These are phyloP conservation scores for Gastrolobium villosum DNA, from an alignment of 306 rosid species.

Conservation along the genomic window DNA sequence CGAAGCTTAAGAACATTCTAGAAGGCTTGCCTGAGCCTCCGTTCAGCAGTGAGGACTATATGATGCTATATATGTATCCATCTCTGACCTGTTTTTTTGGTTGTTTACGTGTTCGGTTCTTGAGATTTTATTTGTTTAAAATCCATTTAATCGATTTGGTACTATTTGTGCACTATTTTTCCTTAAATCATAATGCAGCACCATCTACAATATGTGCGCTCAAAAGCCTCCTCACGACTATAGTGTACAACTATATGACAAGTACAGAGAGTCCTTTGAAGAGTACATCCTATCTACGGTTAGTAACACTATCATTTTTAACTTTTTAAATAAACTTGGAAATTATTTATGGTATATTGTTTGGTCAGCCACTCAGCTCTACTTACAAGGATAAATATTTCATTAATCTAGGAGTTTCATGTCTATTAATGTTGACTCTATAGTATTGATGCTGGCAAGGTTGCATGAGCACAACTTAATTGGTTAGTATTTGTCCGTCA, in stretches of 20 bases:
- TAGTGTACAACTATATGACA: slow-evolving; percentile 76
- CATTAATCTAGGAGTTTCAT: not conserved
- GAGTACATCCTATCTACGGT: slow-evolving; percentile 66
- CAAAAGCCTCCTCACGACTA: slow-evolving; percentile 84
- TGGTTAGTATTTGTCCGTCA: too few species aligned
- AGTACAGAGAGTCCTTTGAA: slow-evolving; percentile 71
- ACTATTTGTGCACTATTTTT: slow-evolving; percentile 7
- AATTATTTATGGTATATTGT: not conserved
- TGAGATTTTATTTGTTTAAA: not conserved
- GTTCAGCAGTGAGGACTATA: slow-evolving; percentile 65
- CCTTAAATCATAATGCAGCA: slow-evolving; percentile 55
- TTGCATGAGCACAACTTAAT: slow-evolving; percentile 1
- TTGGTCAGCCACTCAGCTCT: not conserved
- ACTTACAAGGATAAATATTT: slow-evolving; percentile 2
- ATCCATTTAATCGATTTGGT: too few species aligned
- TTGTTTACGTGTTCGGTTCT: not conserved
- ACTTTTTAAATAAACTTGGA: slow-evolving; percentile 14
- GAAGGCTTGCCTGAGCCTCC: slow-evolving; percentile 72
- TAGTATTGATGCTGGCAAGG: slow-evolving; percentile 1
- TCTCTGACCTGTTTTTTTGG: not conserved
- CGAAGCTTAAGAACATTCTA: slow-evolving; percentile 69
- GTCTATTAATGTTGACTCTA: not conserved
- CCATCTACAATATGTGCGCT: slow-evolving; percentile 84
- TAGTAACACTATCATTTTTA: slow-evolving; percentile 37
- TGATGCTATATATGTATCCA: slow-evolving; percentile 64